Evolutionary conservation across 139 green algal genomes (phyloP).

Genomic region (Ettlia oleoabundans): DNA sequence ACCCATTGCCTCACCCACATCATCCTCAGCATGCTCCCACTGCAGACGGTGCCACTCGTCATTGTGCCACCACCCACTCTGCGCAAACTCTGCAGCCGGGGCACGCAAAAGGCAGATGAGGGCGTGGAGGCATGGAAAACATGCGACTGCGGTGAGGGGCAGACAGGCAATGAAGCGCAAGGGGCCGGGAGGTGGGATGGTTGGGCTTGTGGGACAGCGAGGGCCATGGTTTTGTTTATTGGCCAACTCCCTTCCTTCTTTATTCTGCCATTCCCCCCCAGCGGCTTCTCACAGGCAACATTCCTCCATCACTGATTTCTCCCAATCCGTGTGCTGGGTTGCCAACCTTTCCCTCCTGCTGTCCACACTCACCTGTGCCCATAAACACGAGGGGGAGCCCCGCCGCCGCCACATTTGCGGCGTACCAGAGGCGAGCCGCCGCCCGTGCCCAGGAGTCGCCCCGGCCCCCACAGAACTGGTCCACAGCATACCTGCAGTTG

Average conservation of each 20-base stretch:
- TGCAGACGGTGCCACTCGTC: conserved; percentile 50
- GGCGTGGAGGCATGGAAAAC: background rate
- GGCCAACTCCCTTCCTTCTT: no score
- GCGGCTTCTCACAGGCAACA: no score
- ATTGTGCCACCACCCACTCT: conserved; percentile 68
- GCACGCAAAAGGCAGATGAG: background rate
- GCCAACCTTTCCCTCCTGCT: background rate
- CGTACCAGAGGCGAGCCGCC: conserved; percentile 66
- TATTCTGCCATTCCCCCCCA: no score
- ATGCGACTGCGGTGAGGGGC: background rate
- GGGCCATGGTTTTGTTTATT: no score
- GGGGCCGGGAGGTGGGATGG: background rate
- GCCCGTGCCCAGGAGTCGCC: conserved; percentile 49
- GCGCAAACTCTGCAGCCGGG: conserved; percentile 50
- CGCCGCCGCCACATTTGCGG: conserved; percentile 57
- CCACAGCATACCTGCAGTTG: conserved; percentile 47
- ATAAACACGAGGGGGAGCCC: conserved; percentile 78
- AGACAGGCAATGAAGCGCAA: no score
- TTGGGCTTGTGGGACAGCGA: background rate
- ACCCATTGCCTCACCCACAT: conserved; percentile 9
- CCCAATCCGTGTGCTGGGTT: no score
- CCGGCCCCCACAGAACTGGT: conserved; percentile 58
- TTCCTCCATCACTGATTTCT: no score
- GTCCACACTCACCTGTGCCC: conserved; percentile 14
- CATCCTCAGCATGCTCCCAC: conserved; percentile 50